Evolutionary conservation across 345 rosid species (phyloP).

Genomic region (Eutrema japonicum): DNA sequence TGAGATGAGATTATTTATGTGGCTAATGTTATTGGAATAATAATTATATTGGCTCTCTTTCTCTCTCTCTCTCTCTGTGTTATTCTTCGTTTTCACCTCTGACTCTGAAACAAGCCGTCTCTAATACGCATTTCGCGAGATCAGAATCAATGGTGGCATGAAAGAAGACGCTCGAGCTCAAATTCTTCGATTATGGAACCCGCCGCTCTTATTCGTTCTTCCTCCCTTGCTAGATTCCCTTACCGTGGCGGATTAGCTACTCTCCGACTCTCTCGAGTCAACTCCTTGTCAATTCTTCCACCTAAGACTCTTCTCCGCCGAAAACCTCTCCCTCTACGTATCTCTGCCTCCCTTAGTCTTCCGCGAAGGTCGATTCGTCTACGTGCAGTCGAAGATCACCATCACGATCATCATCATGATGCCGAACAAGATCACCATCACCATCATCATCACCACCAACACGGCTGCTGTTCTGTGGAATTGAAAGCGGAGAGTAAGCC

Average conservation of each 20-base stretch:
- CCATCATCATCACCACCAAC: conserved; percentile 51
- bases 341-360: conserved; percentile 39
- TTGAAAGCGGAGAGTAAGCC: conserved; percentile 50
- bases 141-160: conserved; percentile 43
- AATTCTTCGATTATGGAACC: conserved; percentile 54
- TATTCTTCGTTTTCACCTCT: conserved; percentile 1
- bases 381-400: conserved; percentile 39
- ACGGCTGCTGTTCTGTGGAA: conserved; percentile 38
- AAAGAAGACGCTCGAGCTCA: conserved; percentile 3
- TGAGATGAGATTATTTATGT: conserved; percentile 38
- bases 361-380: conserved; percentile 37
- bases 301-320: conserved; percentile 36
- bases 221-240: conserved; percentile 50
- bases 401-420: conserved; percentile 39
- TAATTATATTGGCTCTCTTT: background rate
- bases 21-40: conserved; percentile 37
- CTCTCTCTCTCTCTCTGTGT: background rate
- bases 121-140: conserved; percentile 16
- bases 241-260: conserved; percentile 42
- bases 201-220: conserved; percentile 42
- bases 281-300: conserved; percentile 42
- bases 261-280: conserved; percentile 45
- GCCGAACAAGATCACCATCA: conserved; percentile 36
- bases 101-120: conserved; percentile 28
- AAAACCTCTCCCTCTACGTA: conserved; percentile 35